Conservation (phyloP, 2,329 filamentous ascomycete genomes). For the Graphiopsis chlorocephala region DNA sequence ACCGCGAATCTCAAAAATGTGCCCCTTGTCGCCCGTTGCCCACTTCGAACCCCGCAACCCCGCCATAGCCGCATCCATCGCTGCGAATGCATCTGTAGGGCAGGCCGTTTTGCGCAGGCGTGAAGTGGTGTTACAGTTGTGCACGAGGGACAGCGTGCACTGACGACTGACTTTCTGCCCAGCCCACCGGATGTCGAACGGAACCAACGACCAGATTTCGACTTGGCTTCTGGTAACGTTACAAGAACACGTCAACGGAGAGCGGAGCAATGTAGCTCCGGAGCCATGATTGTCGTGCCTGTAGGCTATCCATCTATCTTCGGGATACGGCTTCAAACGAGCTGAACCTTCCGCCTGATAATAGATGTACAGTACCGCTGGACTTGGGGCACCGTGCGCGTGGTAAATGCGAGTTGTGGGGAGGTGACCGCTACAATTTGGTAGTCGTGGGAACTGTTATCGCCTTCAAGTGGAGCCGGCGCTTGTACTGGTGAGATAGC, state of each 20-base stretch:
- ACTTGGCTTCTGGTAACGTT: not conserved
- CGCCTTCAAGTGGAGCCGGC: not conserved
- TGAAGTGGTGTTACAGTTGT: not conserved
- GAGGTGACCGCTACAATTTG: not conserved
- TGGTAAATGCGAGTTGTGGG: not conserved
- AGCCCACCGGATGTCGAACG: not conserved
- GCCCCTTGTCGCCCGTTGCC: not conserved
- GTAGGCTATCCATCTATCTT: not conserved
- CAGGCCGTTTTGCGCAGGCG: not conserved
- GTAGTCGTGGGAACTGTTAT: not conserved
- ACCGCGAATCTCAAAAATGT: not conserved
- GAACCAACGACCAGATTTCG: not conserved
- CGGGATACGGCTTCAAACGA: not conserved
- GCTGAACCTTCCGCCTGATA: not conserved
- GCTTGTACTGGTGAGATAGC: not conserved
- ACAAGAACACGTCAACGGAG: not conserved
- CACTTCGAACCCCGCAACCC: constrained; percentile 6
- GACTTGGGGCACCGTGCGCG: not conserved
- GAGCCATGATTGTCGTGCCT: not conserved
- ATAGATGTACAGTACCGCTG: not conserved
- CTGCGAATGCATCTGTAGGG: not conserved
- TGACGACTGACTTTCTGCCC: not conserved
- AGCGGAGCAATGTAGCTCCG: not conserved
- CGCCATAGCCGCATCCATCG: not conserved
- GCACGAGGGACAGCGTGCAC: not conserved